phyloP scores from a whole-genome alignment of 495 filamentous ascomycete genomes.

The Baudoinia panamericana region DNA sequence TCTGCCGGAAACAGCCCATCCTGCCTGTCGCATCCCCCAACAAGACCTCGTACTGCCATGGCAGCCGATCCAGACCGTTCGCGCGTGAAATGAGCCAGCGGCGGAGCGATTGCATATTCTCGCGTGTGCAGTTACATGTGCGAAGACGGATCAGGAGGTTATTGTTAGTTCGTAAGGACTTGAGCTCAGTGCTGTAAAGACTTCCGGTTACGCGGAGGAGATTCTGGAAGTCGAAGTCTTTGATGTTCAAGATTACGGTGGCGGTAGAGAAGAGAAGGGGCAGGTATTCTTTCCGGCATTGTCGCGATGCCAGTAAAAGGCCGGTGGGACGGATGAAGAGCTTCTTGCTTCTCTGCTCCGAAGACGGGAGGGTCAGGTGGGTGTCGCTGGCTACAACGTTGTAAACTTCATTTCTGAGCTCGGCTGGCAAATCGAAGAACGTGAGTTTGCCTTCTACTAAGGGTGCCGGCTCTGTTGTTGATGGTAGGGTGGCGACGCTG shows the following conservation, averaged over 20 bases:
- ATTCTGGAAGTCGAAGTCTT: constrained; percentile 15
- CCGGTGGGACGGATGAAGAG: not conserved
- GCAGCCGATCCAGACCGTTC: constrained; percentile 10
- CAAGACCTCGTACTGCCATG: constrained; percentile 11
- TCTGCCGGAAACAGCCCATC: constrained; percentile 1
- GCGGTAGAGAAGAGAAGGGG: constrained; percentile 12
- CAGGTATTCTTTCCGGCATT: constrained; percentile 13
- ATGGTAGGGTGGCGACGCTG: constrained; percentile 4
- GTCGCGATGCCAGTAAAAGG: constrained; percentile 8
- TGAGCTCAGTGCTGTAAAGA: constrained; percentile 18
- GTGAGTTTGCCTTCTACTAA: not conserved
- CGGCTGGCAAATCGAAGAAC: constrained; percentile 19
- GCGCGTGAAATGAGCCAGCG: constrained; percentile 10
- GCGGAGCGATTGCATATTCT: constrained; percentile 4
- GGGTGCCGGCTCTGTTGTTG: not conserved
- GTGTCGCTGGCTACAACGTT: constrained; percentile 4
- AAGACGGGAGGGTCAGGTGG: constrained; percentile 2
- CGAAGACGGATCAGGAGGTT: constrained; percentile 6
- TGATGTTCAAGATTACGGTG: constrained; percentile 2
- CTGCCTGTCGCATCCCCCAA: not conserved
- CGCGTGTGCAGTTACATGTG: constrained; percentile 6
- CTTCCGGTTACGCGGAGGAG: constrained; percentile 3
- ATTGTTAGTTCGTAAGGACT: constrained; percentile 12
- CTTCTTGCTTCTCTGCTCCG: constrained; percentile 1
- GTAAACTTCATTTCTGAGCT: constrained; percentile 18